Evolutionary conservation across 352 stramenopile genomes (phyloP).

Genomic region (Pythium myriotylum): DNA sequence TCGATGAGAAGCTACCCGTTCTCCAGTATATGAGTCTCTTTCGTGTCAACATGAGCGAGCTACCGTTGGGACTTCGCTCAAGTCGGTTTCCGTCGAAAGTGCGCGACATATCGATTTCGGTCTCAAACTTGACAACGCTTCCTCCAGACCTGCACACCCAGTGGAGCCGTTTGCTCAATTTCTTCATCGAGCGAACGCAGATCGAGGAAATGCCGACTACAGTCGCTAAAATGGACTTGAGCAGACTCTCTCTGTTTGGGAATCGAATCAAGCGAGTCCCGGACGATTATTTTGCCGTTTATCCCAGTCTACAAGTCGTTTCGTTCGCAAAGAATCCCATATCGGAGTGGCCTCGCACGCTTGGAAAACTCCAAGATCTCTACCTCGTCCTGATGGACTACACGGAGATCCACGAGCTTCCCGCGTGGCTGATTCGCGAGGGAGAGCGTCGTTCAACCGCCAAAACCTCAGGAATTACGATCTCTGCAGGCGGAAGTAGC

Average conservation of each 20-base stretch:
- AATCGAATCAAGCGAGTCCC: conserved; percentile 12
- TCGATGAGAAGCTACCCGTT: not conserved
- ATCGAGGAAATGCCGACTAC: conserved; percentile 5
- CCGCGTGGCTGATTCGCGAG: conserved; percentile 12
- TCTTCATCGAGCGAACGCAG: conserved; percentile 14
- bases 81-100: conserved; percentile 5
- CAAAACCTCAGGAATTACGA: not conserved
- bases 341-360: not conserved
- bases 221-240: conserved; percentile 8
- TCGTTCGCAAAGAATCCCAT: conserved; percentile 19
- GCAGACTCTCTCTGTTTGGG: conserved; percentile 8
- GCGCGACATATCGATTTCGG: conserved; percentile 15
- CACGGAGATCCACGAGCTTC: conserved; percentile 11
- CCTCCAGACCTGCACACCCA: conserved; percentile 19
- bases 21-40: conserved; percentile 17
- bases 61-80: conserved; percentile 11
- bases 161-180: conserved; percentile 18
- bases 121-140: conserved; percentile 20
- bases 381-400: conserved; percentile 16
- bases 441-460: not conserved
- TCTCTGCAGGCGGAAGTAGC: conserved; percentile 12
- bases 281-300: not conserved
- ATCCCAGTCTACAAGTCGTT: not conserved
- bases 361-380: not conserved
- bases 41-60: conserved; percentile 8